These are phyloP conservation scores for Podospora bellae-mahoneyi DNA, from an alignment of 495 filamentous ascomycete genomes.

Conservation along the genomic window DNA sequence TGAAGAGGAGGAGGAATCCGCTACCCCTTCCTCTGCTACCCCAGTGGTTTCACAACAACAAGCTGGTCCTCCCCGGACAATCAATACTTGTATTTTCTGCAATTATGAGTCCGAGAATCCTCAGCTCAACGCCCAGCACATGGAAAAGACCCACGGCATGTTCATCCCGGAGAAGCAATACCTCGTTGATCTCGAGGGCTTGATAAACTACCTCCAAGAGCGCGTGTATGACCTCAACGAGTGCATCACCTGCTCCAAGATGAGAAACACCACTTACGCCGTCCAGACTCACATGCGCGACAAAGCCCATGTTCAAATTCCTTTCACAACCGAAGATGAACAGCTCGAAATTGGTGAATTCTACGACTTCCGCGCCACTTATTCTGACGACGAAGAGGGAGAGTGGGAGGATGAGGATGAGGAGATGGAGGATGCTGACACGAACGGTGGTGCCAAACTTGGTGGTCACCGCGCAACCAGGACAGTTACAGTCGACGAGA, in stretches of 20 bases:
- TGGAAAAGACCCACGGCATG: slow-evolving; percentile 90
- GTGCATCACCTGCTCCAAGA: slow-evolving; percentile 73
- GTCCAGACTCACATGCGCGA: slow-evolving; percentile 96
- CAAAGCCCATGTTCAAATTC: slow-evolving; percentile 93
- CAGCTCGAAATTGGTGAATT: slow-evolving; percentile 95
- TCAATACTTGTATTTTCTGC: slow-evolving; percentile 86
- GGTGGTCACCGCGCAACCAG: slow-evolving; percentile 49
- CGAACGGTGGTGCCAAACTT: slow-evolving; percentile 58
- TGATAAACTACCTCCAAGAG: slow-evolving; percentile 73
- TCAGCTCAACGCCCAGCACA: slow-evolving; percentile 73
- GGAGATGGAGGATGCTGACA: slow-evolving; percentile 48
- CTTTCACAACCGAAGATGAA: slow-evolving; percentile 83
- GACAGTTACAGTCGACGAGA: slow-evolving; percentile 37
- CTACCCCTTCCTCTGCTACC: slow-evolving; percentile 31
- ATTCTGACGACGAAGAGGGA: slow-evolving; percentile 65
- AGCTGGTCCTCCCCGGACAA: slow-evolving; percentile 34
- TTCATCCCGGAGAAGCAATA: slow-evolving; percentile 89
- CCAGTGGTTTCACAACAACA: slow-evolving; percentile 21
- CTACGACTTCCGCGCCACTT: slow-evolving; percentile 95
- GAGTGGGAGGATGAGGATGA: slow-evolving; percentile 69
- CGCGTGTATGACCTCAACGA: slow-evolving; percentile 70
- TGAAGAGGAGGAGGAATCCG: slow-evolving; percentile 35
- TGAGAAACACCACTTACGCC: slow-evolving; percentile 67
- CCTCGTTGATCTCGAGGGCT: slow-evolving; percentile 73
- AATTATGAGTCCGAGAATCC: slow-evolving; percentile 71